Percentiles rank a stretch among this genome's conserved stretches.
These are phyloP conservation scores for Prunus mume DNA, from an alignment of 306 rosid species.

Conservation along the genomic window DNA sequence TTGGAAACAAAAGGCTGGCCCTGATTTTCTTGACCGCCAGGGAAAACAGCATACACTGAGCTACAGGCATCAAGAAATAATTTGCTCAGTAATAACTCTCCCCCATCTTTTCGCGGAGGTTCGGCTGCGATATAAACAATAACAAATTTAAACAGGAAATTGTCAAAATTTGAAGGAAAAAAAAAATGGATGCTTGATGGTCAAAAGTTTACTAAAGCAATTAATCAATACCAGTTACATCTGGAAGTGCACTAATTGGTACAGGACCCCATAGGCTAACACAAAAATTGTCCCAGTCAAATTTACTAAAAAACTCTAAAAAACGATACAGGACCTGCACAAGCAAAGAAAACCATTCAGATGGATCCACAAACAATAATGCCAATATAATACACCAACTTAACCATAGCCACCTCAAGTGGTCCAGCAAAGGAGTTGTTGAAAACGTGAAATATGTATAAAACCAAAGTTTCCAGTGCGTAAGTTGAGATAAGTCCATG, in stretches of 20 bases:
- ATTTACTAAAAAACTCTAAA: constrained; percentile 94
- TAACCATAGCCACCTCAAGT: constrained; percentile 69
- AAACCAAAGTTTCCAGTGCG: constrained; percentile 97
- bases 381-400: constrained; percentile 16
- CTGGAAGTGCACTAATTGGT: constrained; percentile 84
- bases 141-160: constrained; percentile 16
- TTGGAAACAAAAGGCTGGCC: constrained; percentile 88
- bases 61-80: constrained; percentile 77
- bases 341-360: constrained; percentile 20
- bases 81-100: constrained; percentile 85
- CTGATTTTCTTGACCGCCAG: constrained; percentile 79
- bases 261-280: constrained; percentile 99
- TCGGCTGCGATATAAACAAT: constrained; percentile 55
- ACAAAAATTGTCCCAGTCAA: constrained; percentile 98
- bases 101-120: constrained; percentile 92
- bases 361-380: constrained; percentile 20
- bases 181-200: constrained; percentile 9
- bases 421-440: constrained; percentile 96
- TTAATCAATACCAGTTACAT: constrained; percentile 72
- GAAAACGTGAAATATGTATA: constrained; percentile 93
- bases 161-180: not conserved
- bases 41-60: constrained; percentile 79
- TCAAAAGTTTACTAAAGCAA: constrained; percentile 6
- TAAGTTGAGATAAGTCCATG: constrained; percentile 99
- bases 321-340: constrained; percentile 89